Conservation (phyloP, 116 monocot genomes). For the Trichopus zeylanicus region DNA sequence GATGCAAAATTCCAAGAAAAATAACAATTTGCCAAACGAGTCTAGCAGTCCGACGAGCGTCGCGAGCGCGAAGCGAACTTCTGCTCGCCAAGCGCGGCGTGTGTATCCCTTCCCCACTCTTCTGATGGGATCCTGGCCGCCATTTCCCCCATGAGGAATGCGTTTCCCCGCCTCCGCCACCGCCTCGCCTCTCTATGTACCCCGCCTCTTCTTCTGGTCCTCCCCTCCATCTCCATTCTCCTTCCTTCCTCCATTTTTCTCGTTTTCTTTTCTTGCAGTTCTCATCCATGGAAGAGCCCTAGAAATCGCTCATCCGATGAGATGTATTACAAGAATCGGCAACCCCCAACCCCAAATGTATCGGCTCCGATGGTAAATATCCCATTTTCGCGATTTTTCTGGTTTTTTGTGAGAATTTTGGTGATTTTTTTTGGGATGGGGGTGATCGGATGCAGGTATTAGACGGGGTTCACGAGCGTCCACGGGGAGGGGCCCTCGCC, state of each 20-base stretch:
- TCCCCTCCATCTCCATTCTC: background rate
- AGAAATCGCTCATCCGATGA: background rate
- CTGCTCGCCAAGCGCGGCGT: no score
- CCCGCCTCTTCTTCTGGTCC: background rate
- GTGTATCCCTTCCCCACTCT: no score
- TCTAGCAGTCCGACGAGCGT: no score
- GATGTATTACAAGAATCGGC: background rate
- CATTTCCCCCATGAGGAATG: conserved; percentile 8
- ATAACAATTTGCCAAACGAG: no score
- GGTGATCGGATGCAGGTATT: conserved; percentile 30
- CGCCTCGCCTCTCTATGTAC: background rate
- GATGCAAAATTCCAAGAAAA: no score
- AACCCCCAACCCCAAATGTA: background rate
- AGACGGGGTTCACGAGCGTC: conserved; percentile 74
- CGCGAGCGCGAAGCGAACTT: no score
- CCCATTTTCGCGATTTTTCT: background rate
- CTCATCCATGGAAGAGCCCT: background rate
- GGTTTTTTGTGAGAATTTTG: background rate
- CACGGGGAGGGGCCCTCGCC: conserved; percentile 75
- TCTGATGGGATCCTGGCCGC: background rate
- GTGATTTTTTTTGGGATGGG: background rate
- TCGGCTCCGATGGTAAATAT: background rate
- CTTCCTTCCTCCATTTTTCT: no score
- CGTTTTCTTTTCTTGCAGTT: background rate
- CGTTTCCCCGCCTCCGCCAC: conserved; percentile 2